These are phyloP conservation scores for Volvox carteri DNA, from an alignment of 163 green algal species.

Conservation along the genomic window DNA sequence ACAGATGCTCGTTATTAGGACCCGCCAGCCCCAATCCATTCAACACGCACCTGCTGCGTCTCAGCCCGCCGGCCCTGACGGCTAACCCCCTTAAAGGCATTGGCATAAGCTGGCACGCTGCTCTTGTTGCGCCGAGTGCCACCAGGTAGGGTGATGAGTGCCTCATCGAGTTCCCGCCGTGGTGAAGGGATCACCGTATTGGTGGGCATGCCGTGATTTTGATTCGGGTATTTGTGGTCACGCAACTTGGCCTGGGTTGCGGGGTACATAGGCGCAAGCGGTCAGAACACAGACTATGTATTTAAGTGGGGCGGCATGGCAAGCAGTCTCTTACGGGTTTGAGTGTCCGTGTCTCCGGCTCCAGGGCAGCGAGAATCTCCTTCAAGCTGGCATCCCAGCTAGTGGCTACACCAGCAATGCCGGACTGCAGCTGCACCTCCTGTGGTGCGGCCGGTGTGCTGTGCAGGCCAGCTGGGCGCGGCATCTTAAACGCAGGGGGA, in stretches of 20 bases:
- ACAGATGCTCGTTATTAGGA: no score
- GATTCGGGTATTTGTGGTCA: constrained; percentile 47
- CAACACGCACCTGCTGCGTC: constrained; percentile 25
- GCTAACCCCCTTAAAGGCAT: constrained; percentile 5
- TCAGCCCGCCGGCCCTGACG: constrained; percentile 15
- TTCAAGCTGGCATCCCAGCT: constrained; percentile 54
- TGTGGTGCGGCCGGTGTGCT: not conserved
- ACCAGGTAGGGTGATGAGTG: not conserved
- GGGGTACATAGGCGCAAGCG: not conserved
- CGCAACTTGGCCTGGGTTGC: constrained; percentile 39
- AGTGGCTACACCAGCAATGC: not conserved
- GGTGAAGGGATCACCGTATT: not conserved
- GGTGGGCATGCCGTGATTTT: constrained; percentile 39
- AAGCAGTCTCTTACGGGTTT: constrained; percentile 14
- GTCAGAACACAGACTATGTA: no score
- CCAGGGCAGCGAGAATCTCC: constrained; percentile 47
- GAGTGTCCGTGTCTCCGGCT: constrained; percentile 19
- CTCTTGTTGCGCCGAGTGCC: constrained; percentile 13
- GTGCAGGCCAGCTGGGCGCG: not conserved
- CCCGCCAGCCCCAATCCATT: not conserved
- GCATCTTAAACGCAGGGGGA: constrained; percentile 15
- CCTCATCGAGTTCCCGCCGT: constrained; percentile 32
- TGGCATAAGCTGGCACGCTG: not conserved
- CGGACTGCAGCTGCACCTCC: not conserved
- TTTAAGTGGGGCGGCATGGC: no score